These are phyloP conservation scores for Dryadomyces quercus-mongolicae DNA, from an alignment of 2,329 filamentous ascomycete species.

Conservation along the genomic window DNA sequence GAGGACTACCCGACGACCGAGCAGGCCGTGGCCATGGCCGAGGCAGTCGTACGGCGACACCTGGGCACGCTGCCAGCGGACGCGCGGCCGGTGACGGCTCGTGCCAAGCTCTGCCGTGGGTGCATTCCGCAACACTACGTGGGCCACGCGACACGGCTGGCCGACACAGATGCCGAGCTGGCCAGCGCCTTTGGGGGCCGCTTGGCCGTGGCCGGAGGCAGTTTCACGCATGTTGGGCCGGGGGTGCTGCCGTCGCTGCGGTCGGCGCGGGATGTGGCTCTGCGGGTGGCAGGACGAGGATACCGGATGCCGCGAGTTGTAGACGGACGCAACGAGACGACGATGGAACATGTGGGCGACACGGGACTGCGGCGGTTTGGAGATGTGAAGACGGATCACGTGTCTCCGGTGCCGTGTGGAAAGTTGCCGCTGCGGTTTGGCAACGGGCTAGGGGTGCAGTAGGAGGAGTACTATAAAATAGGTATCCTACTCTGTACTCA, in stretches of 20 bases:
- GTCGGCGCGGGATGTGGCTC: conserved; percentile 32
- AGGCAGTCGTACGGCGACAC: conserved; percentile 58
- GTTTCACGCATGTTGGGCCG: conserved; percentile 36
- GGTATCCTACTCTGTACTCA: too few relatives aligned
- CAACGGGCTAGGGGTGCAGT: not conserved
- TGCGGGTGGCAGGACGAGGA: conserved; percentile 20
- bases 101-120: conserved; percentile 46
- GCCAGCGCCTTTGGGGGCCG: conserved; percentile 43
- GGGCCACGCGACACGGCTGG: conserved; percentile 57
- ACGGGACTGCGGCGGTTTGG: conserved; percentile 13
- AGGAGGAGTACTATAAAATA: not conserved
- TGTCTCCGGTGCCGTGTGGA: not conserved
- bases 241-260: conserved; percentile 40
- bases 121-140: conserved; percentile 88
- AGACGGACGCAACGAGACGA: not conserved
- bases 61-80: conserved; percentile 53
- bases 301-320: not conserved
- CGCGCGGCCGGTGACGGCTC: conserved; percentile 29
- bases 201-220: conserved; percentile 50
- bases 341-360: conserved; percentile 11
- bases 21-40: conserved; percentile 58
- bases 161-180: conserved; percentile 41
- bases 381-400: conserved; percentile 1
- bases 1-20: conserved; percentile 47
- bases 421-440: conserved; percentile 9